phyloP scores from a whole-genome alignment of 2,329 filamentous ascomycete genomes.

The Leptographium wingfieldii region DNA sequence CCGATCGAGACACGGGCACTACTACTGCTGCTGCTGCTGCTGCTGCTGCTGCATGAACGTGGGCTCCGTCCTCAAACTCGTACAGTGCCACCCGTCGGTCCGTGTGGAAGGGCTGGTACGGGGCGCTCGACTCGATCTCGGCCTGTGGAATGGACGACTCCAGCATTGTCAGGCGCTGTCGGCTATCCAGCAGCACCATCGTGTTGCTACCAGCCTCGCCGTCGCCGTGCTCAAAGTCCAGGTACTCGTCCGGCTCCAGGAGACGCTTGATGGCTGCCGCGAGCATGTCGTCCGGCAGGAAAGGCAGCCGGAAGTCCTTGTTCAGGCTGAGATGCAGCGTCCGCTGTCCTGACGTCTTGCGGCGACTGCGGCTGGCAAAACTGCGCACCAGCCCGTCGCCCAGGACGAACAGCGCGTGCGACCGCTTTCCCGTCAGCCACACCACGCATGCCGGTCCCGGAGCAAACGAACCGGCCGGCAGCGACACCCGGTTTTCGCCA shows the following conservation, averaged over 20 bases:
- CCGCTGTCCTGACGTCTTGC: slow-evolving; percentile 39
- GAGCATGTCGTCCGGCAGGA: slow-evolving; percentile 46
- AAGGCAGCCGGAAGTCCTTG: slow-evolving; percentile 54
- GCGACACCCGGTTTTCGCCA: slow-evolving; percentile 60
- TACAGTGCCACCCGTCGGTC: slow-evolving; percentile 73
- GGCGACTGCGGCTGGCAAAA: slow-evolving; percentile 47
- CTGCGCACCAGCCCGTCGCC: slow-evolving; percentile 54
- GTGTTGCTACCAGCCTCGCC: slow-evolving; percentile 44
- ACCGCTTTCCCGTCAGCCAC: slow-evolving; percentile 51
- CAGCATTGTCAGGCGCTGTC: slow-evolving; percentile 20
- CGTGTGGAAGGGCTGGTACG: slow-evolving; percentile 92
- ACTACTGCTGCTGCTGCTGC: no score
- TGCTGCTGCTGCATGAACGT: no score
- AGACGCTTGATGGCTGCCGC: slow-evolving; percentile 43
- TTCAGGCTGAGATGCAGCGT: slow-evolving; percentile 44
- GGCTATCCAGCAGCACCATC: slow-evolving; percentile 34
- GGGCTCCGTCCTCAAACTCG: slow-evolving; percentile 35
- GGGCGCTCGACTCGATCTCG: slow-evolving; percentile 90
- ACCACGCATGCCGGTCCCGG: slow-evolving; percentile 48
- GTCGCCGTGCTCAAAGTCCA: slow-evolving; percentile 36
- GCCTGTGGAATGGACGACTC: slow-evolving; percentile 60
- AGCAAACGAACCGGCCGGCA: slow-evolving; percentile 42
- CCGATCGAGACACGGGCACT: background rate
- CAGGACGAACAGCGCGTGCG: slow-evolving; percentile 51
- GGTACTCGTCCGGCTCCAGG: slow-evolving; percentile 42